Base-by-base conservation (phyloP, 2,329 filamentous ascomycete genomes). In the Pseudogymnoascus sp. region DNA sequence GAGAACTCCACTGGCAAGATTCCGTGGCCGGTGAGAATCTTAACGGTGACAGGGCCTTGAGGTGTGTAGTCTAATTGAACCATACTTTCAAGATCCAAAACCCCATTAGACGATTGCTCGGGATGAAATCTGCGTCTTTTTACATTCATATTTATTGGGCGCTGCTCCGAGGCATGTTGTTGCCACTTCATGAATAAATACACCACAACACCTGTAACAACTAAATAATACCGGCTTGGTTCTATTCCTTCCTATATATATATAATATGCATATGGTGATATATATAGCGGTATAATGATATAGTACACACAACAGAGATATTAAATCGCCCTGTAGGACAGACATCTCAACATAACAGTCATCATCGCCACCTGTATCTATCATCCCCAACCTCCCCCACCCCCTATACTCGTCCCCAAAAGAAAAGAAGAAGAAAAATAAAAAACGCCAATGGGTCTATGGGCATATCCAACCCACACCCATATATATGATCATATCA, bases 401-500 rank as follows among this genome's bases (percentile, higher is more conserved):
- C 39, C 14, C n/a, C 22, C 22, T 25, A 28, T 9, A 2, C 28
- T 14, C 11, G 11, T 11, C 12, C 14, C 41, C 20, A 25, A 12
- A 43, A 25, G 8, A 22, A 38, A 39, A 6, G 22, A 47, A 47
- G n/a, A 28, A 16, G 8, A 47, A 9, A 32, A 32, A 32, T 3
- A 28, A 47, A 22, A 22, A 22, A 22, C 22, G 22, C 22, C 22
- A 22, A 22, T 4, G 22, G 22, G 41, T 20, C 20, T 11, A 16
- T 28, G 22, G 41, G 41, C 22, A 47, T 28, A 47, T n/a, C 41
- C 22, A 47, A 9, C 41, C 41, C 41, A 28, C 41, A 47, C 11
- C 20, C 22, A 6, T 39, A 28, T 47, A 47, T 8, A 47, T 47
- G 90, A 34, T 57, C 54, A 57, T 25, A n/a, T 20, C 43, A 57